phyloP scores from a whole-genome alignment of 2,329 filamentous ascomycete species.

The Trichoderma citrinoviride region DNA sequence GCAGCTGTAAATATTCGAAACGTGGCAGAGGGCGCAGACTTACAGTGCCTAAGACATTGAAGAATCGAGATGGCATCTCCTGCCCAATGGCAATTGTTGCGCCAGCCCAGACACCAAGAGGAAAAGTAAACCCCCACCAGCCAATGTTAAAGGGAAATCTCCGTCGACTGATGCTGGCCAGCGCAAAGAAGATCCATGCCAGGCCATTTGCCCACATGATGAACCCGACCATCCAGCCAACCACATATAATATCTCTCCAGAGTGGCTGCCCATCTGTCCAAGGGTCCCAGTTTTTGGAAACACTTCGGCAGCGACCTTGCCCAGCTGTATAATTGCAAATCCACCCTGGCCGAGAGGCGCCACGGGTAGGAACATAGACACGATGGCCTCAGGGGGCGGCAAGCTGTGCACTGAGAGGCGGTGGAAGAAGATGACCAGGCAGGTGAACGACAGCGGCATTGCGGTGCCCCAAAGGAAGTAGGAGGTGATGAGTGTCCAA shows the following conservation, averaged over 20 bases:
- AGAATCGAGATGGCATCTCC: conserved; percentile 7
- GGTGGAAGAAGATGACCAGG: background rate
- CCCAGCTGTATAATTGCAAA: conserved; percentile 13
- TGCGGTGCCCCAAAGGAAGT: conserved; percentile 7
- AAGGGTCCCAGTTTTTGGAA: background rate
- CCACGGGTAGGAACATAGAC: conserved; percentile 1
- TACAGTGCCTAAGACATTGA: conserved; percentile 4
- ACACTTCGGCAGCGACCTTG: background rate
- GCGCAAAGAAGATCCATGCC: conserved; percentile 6
- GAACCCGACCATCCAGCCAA: background rate
- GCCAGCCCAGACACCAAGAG: background rate
- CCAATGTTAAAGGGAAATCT: conserved; percentile 5
- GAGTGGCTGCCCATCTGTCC: background rate
- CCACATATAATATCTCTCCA: conserved; percentile 2
- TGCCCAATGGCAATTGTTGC: conserved; percentile 8
- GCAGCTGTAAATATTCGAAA: too few species aligned
- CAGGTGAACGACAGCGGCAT: conserved; percentile 5
- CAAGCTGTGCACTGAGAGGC: conserved; percentile 1
- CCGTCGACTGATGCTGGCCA: conserved; percentile 1
- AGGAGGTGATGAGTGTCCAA: conserved; percentile 5
- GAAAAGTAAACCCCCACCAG: conserved; percentile 7
- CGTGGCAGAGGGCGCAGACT: background rate
- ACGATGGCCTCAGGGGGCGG: background rate
- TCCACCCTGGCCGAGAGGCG: conserved; percentile 5
- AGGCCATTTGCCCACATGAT: conserved; percentile 12